Evolutionary conservation across 768 basidiomycete species (phyloP).

Genomic region (Boletus insuetus): DNA sequence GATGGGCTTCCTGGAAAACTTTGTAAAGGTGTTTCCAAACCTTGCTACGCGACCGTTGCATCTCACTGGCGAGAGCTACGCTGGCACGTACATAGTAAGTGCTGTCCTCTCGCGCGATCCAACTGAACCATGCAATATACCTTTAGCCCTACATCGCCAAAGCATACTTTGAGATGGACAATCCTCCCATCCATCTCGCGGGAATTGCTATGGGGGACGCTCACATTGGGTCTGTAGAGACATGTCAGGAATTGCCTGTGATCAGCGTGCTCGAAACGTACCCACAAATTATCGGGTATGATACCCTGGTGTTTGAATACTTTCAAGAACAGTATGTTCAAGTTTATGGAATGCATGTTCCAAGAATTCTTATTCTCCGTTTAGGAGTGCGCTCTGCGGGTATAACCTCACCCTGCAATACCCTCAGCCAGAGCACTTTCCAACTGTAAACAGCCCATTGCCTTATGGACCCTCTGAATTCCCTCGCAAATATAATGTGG

Average conservation of each 20-base stretch:
- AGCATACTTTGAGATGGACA: slow-evolving; percentile 55
- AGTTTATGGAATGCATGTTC: no score
- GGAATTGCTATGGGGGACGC: slow-evolving; percentile 72
- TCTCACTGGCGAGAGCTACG: slow-evolving; percentile 71
- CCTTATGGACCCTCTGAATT: background rate
- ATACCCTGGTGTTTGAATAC: slow-evolving; percentile 61
- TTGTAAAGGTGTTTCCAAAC: slow-evolving; percentile 70
- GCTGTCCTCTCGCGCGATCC: slow-evolving; percentile 27
- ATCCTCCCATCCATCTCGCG: slow-evolving; percentile 62
- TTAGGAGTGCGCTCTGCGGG: background rate
- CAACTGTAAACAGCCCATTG: background rate
- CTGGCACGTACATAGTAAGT: slow-evolving; percentile 66
- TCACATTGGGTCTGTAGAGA: slow-evolving; percentile 46
- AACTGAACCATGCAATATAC: background rate
- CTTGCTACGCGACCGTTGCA: slow-evolving; percentile 62
- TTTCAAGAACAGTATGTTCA: slow-evolving; percentile 60
- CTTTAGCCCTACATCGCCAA: slow-evolving; percentile 75
- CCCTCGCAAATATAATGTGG: background rate
- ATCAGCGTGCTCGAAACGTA: slow-evolving; percentile 64
- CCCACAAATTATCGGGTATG: slow-evolving; percentile 73
- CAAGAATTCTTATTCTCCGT: no score
- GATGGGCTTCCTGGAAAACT: slow-evolving; percentile 69
- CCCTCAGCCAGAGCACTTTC: background rate
- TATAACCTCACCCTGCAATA: background rate
- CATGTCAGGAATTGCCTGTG: slow-evolving; percentile 52